A percentile compares a stretch with the other conserved stretches of the same genome.
phyloP scores from a whole-genome alignment of 2,329 filamentous ascomycete genomes.

The Colletotrichum higginsianum region DNA sequence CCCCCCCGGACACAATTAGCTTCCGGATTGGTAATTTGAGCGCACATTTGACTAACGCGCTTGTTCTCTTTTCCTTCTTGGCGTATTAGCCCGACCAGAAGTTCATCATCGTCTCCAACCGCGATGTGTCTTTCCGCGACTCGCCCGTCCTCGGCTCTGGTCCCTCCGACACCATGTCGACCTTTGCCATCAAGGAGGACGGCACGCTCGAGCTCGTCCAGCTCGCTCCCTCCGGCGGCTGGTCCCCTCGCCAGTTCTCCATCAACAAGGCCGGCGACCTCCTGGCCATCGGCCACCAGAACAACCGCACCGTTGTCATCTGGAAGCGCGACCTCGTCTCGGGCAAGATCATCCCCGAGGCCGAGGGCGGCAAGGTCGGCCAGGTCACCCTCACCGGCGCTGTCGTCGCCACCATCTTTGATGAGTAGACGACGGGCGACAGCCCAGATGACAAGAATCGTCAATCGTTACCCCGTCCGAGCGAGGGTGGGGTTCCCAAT shows the following conservation, averaged over 20 bases:
- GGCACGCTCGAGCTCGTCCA: constrained; percentile 42
- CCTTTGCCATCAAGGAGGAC: constrained; percentile 42
- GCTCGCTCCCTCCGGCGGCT: constrained; percentile 41
- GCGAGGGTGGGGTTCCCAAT: not conserved
- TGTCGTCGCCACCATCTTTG: constrained; percentile 43
- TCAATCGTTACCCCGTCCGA: not conserved
- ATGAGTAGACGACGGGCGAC: constrained; percentile 32
- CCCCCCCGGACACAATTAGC: constrained; percentile 1
- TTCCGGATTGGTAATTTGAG: constrained; percentile 22
- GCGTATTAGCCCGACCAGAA: constrained; percentile 31
- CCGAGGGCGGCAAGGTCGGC: constrained; percentile 44
- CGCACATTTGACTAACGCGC: constrained; percentile 8
- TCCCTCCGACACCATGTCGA: constrained; percentile 42
- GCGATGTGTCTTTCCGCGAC: constrained; percentile 41
- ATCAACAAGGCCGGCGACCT: constrained; percentile 42
- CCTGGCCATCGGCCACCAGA: constrained; percentile 41
- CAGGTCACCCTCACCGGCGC: constrained; percentile 40
- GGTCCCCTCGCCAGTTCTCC: constrained; percentile 43
- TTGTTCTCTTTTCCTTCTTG: not conserved
- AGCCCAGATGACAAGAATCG: not conserved
- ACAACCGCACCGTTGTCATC: constrained; percentile 42
- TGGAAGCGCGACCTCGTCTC: constrained; percentile 42
- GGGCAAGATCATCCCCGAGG: constrained; percentile 42
- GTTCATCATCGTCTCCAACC: constrained; percentile 41
- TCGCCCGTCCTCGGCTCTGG: constrained; percentile 42